Evolutionary conservation across 169 alveolate genomes (phyloP).

Genomic region (Prorocentrum cordatum): DNA sequence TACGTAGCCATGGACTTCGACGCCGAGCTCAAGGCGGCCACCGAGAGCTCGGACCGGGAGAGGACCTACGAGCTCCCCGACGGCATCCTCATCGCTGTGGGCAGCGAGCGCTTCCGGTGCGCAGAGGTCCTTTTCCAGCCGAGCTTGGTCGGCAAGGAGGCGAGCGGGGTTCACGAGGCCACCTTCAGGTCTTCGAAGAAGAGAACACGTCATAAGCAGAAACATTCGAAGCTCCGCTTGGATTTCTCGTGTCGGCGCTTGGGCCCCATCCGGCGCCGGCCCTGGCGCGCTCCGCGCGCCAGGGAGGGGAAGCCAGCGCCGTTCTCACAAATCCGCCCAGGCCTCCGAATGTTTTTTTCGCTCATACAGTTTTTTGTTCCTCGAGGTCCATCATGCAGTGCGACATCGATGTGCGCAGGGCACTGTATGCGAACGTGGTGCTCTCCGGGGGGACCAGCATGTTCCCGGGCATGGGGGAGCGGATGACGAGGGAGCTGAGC

Average conservation of each 20-base stretch:
- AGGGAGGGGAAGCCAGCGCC: no score
- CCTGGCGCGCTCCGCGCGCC: no score
- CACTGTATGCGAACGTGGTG: slow-evolving; percentile 87
- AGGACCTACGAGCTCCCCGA: slow-evolving; percentile 95
- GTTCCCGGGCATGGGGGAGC: slow-evolving; percentile 92
- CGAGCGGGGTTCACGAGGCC: no score
- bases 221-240: no score
- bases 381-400: slow-evolving; percentile 91
- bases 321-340: no score
- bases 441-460: slow-evolving; percentile 94
- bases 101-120: slow-evolving; percentile 90
- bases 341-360: no score
- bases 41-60: slow-evolving; percentile 82
- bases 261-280: no score
- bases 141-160: background rate
- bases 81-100: slow-evolving; percentile 88
- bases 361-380: no score
- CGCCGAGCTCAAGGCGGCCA: slow-evolving; percentile 82
- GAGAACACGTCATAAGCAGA: no score
- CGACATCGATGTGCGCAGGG: slow-evolving; percentile 93
- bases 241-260: no score
- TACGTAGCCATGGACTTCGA: slow-evolving; percentile 90
- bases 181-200: no score
- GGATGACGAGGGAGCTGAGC: slow-evolving; percentile 90
- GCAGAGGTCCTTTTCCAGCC: slow-evolving; percentile 86